Evolutionary conservation across 371 early-diverging fungal genomes (phyloP), one percentile per base, ranked within the genome.

Genomic region (Mortierella sp.): DNA sequence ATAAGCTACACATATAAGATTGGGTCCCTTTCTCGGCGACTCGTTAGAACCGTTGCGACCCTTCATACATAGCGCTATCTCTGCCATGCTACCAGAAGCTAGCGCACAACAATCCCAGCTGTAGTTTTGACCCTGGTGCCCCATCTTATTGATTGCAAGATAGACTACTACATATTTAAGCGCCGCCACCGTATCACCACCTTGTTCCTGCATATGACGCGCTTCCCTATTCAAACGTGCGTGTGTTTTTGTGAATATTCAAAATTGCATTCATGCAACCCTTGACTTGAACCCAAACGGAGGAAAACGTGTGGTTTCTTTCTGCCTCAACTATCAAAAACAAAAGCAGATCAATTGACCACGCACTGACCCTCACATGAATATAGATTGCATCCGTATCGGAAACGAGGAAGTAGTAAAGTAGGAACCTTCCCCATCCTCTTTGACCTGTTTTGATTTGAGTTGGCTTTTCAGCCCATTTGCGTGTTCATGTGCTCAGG

Each of bases 241-340:
- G 11, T 11, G 43, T 51, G 9, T 51, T n/a, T 45, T 51, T 18
- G n/a, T 51, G 51, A n/a, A n/a, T n/a, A n/a, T n/a, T 51, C 51
- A 51, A 51, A 51, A n/a, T 51, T 18, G 47, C n/a, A n/a, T 51
- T 51, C n/a, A 51, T 51, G 51, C n/a, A n/a, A 51, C 18, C 35
- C 35, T 45, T 18, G 43, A 43, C 43, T 49, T 49, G 51, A 18
- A 51, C n/a, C n/a, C 51, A 28, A 26, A 55, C 28, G 55, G 55
- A 28, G 20, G 28, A 55, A 55, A 55, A 55, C 28, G 28, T 24
- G 28, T 28, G 16, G n/a, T 51, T 18, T 51, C 51, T 51, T 18
- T 24, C 28, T 26, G 5, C 10, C 11, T 52, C n/a, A n/a, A 22
- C 52, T 52, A 9, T 22, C 9, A 43, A 14, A n/a, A n/a, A n/a